These are phyloP conservation scores for Dichomitus squalens DNA, from an alignment of 1,284 basidiomycete species.

Conservation along the genomic window DNA sequence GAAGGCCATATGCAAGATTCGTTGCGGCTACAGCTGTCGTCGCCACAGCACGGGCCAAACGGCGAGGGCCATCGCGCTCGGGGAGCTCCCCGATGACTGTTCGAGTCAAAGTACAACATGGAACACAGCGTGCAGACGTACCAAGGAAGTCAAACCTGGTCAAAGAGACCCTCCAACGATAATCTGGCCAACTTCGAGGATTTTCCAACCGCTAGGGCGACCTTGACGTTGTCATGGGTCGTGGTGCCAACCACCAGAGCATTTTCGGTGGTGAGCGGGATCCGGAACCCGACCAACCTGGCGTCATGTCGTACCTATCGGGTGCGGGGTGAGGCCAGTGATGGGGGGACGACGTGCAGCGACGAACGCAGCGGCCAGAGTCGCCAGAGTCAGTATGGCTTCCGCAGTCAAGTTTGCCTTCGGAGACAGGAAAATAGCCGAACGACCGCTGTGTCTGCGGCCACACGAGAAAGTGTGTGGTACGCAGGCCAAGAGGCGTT, in stretches of 20 bases:
- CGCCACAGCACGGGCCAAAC: not conserved
- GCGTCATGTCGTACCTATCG: not conserved
- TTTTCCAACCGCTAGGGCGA: constrained; percentile 11
- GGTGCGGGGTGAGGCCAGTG: not conserved
- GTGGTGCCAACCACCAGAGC: not conserved
- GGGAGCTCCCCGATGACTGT: not conserved
- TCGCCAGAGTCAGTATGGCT: not conserved
- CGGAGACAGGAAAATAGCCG: not conserved
- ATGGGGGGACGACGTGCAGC: too few relatives aligned
- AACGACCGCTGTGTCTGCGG: not conserved
- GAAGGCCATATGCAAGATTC: not conserved
- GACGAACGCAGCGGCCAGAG: too few relatives aligned
- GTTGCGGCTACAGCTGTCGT: not conserved
- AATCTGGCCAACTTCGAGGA: not conserved
- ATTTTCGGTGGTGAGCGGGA: constrained; percentile 5
- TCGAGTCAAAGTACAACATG: not conserved
- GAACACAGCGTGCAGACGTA: constrained; percentile 1
- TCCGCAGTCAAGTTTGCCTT: not conserved
- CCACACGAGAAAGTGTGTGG: not conserved
- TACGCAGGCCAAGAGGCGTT: not conserved
- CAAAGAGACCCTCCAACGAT: constrained; percentile 1
- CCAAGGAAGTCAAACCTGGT: constrained; percentile 1
- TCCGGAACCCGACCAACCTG: not conserved
- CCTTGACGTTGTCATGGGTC: not conserved
- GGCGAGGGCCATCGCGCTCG: not conserved